Evolutionary conservation across 2,329 filamentous ascomycete genomes (phyloP).

Genomic region (Fusarium drepaniforme): DNA sequence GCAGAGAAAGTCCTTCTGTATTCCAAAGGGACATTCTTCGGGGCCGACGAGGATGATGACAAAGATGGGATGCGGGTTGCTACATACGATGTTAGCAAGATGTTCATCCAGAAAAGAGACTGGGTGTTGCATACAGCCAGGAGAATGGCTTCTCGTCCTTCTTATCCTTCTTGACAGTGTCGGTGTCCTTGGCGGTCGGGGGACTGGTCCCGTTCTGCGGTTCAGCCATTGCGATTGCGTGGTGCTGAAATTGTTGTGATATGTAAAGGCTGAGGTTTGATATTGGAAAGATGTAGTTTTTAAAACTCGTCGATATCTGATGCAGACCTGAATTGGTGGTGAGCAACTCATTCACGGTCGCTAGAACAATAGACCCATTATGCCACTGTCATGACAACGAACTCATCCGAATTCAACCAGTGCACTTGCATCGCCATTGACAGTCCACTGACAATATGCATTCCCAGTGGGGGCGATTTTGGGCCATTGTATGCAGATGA

Average conservation of each 20-base stretch:
- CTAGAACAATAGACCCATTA: slow-evolving; percentile 5
- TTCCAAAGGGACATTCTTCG: slow-evolving; percentile 65
- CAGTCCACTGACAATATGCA: neutral
- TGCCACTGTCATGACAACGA: neutral
- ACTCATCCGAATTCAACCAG: neutral
- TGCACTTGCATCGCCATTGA: neutral
- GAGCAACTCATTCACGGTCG: slow-evolving; percentile 23
- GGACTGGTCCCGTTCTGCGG: slow-evolving; percentile 17
- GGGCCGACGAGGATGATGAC: slow-evolving; percentile 67
- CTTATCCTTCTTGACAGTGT: slow-evolving; percentile 6
- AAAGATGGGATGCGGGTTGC: slow-evolving; percentile 67
- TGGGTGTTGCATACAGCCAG: slow-evolving; percentile 51
- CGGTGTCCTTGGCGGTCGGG: slow-evolving; percentile 15
- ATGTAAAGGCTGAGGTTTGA: neutral
- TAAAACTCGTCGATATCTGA: neutral
- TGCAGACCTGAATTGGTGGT: slow-evolving; percentile 11
- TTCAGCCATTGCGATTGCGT: slow-evolving; percentile 30
- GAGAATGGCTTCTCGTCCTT: slow-evolving; percentile 48
- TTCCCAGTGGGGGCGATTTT: neutral
- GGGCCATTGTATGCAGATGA: neutral
- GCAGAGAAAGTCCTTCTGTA: slow-evolving; percentile 70
- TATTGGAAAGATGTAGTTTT: neutral
- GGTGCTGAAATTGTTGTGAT: neutral
- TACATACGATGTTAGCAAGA: slow-evolving; percentile 42
- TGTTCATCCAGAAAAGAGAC: neutral